phyloP scores from a whole-genome alignment of 148 eudicot genomes.

The Limonium bicolor region DNA sequence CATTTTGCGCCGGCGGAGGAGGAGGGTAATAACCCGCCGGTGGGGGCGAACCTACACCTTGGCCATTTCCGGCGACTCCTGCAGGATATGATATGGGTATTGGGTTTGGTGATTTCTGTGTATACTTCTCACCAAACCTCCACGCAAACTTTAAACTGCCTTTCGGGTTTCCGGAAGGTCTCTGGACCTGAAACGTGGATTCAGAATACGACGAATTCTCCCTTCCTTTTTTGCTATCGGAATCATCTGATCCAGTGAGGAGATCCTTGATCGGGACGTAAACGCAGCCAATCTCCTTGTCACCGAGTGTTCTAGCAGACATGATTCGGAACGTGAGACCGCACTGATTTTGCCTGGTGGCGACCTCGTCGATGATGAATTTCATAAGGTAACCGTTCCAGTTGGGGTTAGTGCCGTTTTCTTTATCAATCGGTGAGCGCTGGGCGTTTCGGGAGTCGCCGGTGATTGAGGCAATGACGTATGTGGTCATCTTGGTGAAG shows the following conservation, averaged over 20 bases:
- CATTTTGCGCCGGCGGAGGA: not conserved
- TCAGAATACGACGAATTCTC: not conserved
- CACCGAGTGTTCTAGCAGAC: slow-evolving; percentile 39
- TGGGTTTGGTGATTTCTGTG: not conserved
- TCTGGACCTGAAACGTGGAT: slow-evolving; percentile 22
- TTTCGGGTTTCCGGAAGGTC: slow-evolving; percentile 21
- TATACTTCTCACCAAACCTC: slow-evolving; percentile 33
- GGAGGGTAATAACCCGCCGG: not conserved
- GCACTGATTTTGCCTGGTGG: slow-evolving; percentile 18
- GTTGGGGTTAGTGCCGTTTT: slow-evolving; percentile 33
- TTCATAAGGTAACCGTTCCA: slow-evolving; percentile 39
- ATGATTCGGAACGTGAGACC: slow-evolving; percentile 29
- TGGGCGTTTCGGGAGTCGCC: slow-evolving; percentile 27
- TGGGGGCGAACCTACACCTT: not conserved
- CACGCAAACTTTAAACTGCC: slow-evolving; percentile 33
- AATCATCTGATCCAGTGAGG: slow-evolving; percentile 3
- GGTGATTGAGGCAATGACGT: slow-evolving; percentile 31
- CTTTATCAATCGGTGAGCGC: slow-evolving; percentile 25
- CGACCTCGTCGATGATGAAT: slow-evolving; percentile 34
- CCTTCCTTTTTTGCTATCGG: not conserved
- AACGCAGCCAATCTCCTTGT: slow-evolving; percentile 49
- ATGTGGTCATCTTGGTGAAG: slow-evolving; percentile 54
- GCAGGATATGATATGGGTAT: slow-evolving; percentile 15
- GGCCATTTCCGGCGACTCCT: not conserved
- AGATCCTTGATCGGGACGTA: slow-evolving; percentile 39